A percentile compares a stretch with the other conserved stretches of the same genome.
Evolutionary conservation across 2,329 filamentous ascomycete species (phyloP).

Genomic region (Fusarium succisae): DNA sequence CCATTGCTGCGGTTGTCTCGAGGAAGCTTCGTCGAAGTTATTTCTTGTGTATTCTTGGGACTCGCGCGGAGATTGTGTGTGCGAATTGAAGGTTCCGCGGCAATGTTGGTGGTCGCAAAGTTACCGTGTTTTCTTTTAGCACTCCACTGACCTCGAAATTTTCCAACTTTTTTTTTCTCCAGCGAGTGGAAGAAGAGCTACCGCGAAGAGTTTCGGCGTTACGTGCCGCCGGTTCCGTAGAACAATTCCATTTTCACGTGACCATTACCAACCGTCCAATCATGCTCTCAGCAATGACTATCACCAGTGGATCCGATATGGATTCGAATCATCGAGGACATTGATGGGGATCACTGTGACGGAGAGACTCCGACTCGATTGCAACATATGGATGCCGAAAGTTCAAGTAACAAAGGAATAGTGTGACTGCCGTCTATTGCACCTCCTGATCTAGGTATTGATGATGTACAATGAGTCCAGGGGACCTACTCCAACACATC

Average conservation of each 20-base stretch:
- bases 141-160: constrained; percentile 45
- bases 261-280: constrained; percentile 17
- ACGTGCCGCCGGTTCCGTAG: constrained; percentile 46
- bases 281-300: constrained; percentile 32
- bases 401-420: constrained; percentile 34
- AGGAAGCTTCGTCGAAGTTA: constrained; percentile 21
- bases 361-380: background rate
- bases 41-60: constrained; percentile 4
- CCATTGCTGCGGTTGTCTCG: constrained; percentile 50
- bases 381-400: background rate
- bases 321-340: background rate
- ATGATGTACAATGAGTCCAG: constrained; percentile 54
- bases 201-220: constrained; percentile 41
- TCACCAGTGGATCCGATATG: constrained; percentile 29
- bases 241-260: constrained; percentile 16
- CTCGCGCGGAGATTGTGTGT: constrained; percentile 12
- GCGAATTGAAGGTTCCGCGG: constrained; percentile 37
- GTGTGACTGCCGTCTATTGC: constrained; percentile 49
- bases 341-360: constrained; percentile 1
- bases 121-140: constrained; percentile 39
- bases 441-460: constrained; percentile 48
- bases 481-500: constrained; percentile 46
- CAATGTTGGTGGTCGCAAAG: constrained; percentile 38
- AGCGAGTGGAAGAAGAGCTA: constrained; percentile 42
- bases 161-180: constrained; percentile 49